Evolutionary conservation across 306 rosid genomes (phyloP), one percentile per base, ranked within the genome.

Genomic region (Medicago lupulina): DNA sequence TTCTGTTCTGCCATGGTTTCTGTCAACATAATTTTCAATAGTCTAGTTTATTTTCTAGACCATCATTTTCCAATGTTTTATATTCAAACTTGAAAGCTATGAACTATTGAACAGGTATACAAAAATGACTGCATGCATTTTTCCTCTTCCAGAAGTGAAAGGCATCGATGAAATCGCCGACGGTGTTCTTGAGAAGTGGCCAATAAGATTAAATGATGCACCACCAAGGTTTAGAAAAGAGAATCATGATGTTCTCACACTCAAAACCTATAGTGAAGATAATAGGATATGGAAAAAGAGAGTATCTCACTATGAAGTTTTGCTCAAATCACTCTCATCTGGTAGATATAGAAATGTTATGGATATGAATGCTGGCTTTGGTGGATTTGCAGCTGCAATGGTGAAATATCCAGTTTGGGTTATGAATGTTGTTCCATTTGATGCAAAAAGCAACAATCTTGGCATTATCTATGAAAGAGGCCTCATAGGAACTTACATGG

Each of bases 281-380:
- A 75, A 57, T 31, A 44, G 10, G 70, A 67, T 36, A 57, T 87
- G 88, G 91, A 57, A 58, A 80, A 77, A 53, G 58, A 87, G 87
- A 67, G 81, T 87, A 4, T 77, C 82, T 11, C 17, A 80, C 75
- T 87, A 87, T 50, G 67, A 16, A 8, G 55, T 16, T 58, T 54
- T 80, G 41, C 82, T 85, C 25, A 70, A 85, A 51, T 84, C 87
- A 76, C 57, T 87, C 19, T 80, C 81, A 62, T 70, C 72, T 39
- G 87, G 85, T 55, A 67, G 53, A 80, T 87, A 74, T 78, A 54
- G 88, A 75, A 87, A 87, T 80, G 83, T 87, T 46, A 84, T 87
- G 91, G 91, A 87, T 71, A 87, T 87, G 91, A 87, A 85, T 80
- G 91, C 88, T 36, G 85, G 77, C 17, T 18, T 77, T 63, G 91